Evolutionary conservation across 495 filamentous ascomycete species (phyloP).

Genomic region (Aspergillus egyptiacus): DNA sequence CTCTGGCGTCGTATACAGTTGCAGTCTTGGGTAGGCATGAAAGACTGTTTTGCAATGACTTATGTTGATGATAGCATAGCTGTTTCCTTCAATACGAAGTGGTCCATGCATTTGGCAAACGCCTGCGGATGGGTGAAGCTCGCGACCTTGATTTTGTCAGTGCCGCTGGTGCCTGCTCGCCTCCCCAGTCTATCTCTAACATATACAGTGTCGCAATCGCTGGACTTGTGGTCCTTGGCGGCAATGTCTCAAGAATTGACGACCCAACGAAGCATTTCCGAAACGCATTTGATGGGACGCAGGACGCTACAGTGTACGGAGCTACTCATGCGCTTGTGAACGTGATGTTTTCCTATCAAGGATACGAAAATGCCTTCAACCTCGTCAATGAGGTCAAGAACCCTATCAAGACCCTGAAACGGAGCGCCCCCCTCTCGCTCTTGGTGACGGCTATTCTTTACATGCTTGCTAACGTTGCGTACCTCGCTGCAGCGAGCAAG

Average conservation of each 20-base stretch:
- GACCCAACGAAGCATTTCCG: slow-evolving; percentile 53
- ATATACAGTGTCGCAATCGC: slow-evolving; percentile 45
- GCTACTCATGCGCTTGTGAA: slow-evolving; percentile 55
- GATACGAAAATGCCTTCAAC: slow-evolving; percentile 58
- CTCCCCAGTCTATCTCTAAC: not conserved
- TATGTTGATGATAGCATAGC: slow-evolving; percentile 22
- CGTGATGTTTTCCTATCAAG: slow-evolving; percentile 58
- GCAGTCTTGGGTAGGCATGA: slow-evolving; percentile 35
- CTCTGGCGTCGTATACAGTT: slow-evolving; percentile 53
- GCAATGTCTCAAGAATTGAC: slow-evolving; percentile 44
- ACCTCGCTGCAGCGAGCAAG: slow-evolving; percentile 53
- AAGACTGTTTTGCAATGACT: not conserved
- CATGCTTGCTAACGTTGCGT: slow-evolving; percentile 57
- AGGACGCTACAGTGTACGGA: slow-evolving; percentile 46
- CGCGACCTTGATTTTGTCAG: slow-evolving; percentile 49
- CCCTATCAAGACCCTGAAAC: slow-evolving; percentile 50
- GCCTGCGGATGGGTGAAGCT: slow-evolving; percentile 51
- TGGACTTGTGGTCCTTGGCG: slow-evolving; percentile 56
- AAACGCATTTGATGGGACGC: slow-evolving; percentile 49
- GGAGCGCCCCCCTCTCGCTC: slow-evolving; percentile 47
- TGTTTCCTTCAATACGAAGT: slow-evolving; percentile 48
- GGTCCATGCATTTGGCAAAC: slow-evolving; percentile 50
- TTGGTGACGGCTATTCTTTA: slow-evolving; percentile 49
- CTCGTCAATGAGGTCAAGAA: slow-evolving; percentile 64
- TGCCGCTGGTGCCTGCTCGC: not conserved